Base-by-base conservation (phyloP, 768 basidiomycete species). In the Collybia sp. region DNA sequence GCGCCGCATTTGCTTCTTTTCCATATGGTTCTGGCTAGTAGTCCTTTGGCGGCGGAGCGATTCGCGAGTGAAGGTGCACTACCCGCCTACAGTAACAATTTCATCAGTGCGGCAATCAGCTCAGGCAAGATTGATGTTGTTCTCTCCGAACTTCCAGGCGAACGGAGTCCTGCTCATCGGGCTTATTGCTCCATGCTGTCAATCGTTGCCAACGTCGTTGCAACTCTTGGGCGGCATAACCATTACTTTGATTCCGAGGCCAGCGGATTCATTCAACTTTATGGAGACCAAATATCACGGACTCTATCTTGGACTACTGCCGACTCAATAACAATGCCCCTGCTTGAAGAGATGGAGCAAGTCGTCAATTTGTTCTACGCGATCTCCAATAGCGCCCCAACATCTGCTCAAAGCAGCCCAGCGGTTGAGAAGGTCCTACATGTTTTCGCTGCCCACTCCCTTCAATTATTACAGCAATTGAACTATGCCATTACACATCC, bases 401-500 rank as follows among this genome's bases (percentile, higher is more conserved):
- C 69, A 19, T 58, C 72, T 15, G 62, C 71, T 13, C 75, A 70
- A 54, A 51, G 69, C 41, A 73, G 76, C 50, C 68, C 72, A 5
- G 75, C 76, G 2, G 73, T 83, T 13, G 75, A 75, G 43, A 82
- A 79, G 53, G 78, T 91, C 5, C 71, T 93, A 36, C 72, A 74
- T 1, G 79, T 79, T 13, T 93, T 90, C 61, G 79, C 82, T 2
- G 70, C 70, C 0, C 80, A 80, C 49, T 82, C 85, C 0, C 65
- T 93, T 15, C 70, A 80, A 30, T 77, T 95, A 18, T 71, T 96
- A 1, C 91, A 93, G 58, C 88, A 93, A 52, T 66, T 96, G 50
- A 93, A 93, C 62, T 93, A 93, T 53, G 88, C 90, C 0, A 73
- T 95, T 40, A 85, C 90, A 0, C 93, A 97, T 62, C 93, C 93